Conservation (phyloP, 129 eudicot genomes). For the Flaveria bidentis region DNA sequence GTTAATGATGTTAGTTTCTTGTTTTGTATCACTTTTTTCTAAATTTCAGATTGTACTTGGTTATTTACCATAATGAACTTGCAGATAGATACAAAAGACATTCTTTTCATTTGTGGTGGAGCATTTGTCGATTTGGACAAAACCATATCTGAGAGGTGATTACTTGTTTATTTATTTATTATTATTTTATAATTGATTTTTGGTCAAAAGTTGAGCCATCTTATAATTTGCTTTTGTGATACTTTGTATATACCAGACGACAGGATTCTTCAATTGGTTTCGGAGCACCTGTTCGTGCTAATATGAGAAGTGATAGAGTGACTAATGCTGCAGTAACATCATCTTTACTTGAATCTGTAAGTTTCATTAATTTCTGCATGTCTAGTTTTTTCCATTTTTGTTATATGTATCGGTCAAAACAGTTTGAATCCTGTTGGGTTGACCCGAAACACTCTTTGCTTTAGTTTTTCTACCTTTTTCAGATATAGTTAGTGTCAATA, state of each 20-base stretch:
- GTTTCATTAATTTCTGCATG: conserved; percentile 27
- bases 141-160: conserved; percentile 89
- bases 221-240: conserved; percentile 2
- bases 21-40: not conserved
- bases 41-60: not conserved
- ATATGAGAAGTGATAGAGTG: conserved; percentile 78
- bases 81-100: conserved; percentile 88
- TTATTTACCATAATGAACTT: conserved; percentile 8
- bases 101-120: conserved; percentile 95
- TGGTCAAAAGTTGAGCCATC: not conserved
- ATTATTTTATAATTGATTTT: not conserved
- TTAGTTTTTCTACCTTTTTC: not conserved
- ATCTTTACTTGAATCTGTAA: conserved; percentile 79
- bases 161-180: not conserved
- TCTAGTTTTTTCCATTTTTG: not conserved
- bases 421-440: not conserved
- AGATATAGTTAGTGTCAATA: not conserved
- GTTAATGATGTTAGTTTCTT: not conserved
- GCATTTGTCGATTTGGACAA: conserved; percentile 87
- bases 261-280: conserved; percentile 96
- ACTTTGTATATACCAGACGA: conserved; percentile 52
- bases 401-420: not conserved
- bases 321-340: conserved; percentile 69
- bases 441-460: not conserved
- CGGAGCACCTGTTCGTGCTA: conserved; percentile 95